These are phyloP conservation scores for Ceratobasidium sp. DNA, from an alignment of 1,284 basidiomycete species.

Conservation along the genomic window DNA sequence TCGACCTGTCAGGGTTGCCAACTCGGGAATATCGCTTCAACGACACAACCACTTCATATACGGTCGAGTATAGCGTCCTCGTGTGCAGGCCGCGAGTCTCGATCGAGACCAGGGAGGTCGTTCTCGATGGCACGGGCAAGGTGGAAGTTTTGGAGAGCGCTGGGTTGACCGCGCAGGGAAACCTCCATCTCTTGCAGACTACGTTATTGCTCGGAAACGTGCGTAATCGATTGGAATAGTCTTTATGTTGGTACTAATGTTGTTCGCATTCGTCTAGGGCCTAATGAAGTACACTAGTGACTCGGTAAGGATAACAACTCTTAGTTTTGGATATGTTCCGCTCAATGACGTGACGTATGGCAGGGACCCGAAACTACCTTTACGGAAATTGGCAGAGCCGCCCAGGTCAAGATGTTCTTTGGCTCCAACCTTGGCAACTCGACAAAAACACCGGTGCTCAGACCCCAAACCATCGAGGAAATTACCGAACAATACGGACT, in stretches of 20 bases:
- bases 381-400: not conserved
- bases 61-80: not conserved
- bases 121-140: not conserved
- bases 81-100: slow-evolving; percentile 5
- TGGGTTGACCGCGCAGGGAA: not conserved
- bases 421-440: too few species aligned
- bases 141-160: slow-evolving; percentile 11
- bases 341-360: too few species aligned
- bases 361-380: not conserved
- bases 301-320: not conserved
- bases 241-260: too few species aligned
- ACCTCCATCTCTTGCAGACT: slow-evolving; percentile 6
- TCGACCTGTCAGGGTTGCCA: slow-evolving; percentile 13
- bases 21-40: not conserved
- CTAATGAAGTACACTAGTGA: not conserved
- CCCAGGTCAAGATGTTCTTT: not conserved
- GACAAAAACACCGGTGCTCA: slow-evolving; percentile 1
- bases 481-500: not conserved
- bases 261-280: too few species aligned
- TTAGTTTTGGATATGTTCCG: not conserved
- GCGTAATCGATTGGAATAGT: too few species aligned
- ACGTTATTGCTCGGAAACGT: not conserved
- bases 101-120: slow-evolving; percentile 14
- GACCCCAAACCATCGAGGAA: not conserved
- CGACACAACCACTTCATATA: not conserved